Percentiles rank a stretch among this genome's conserved stretches.
Conservation (phyloP, 2,329 filamentous ascomycete genomes). For the Myriosclerotinia scirpicola region DNA sequence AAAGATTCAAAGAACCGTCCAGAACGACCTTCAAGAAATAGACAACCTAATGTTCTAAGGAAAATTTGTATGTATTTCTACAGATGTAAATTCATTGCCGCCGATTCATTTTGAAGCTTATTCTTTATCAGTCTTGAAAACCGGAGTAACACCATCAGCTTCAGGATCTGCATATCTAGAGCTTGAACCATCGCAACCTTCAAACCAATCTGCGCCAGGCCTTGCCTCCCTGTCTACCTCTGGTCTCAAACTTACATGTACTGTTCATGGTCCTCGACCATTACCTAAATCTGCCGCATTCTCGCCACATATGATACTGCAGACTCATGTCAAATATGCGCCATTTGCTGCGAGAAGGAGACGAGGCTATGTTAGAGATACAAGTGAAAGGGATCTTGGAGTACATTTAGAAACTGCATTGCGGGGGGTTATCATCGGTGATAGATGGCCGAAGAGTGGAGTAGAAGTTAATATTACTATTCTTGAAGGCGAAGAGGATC, state of each 20-base stretch:
- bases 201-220: slow-evolving; percentile 50
- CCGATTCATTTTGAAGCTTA: not conserved
- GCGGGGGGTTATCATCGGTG: slow-evolving; percentile 84
- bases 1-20: slow-evolving; percentile 48
- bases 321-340: slow-evolving; percentile 93
- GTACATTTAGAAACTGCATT: slow-evolving; percentile 90
- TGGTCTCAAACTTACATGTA: slow-evolving; percentile 87
- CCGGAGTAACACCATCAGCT: slow-evolving; percentile 87
- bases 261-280: slow-evolving; percentile 89
- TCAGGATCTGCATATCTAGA: slow-evolving; percentile 90
- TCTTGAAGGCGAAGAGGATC: slow-evolving; percentile 87
- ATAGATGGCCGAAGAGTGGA: slow-evolving; percentile 97
- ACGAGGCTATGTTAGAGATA: slow-evolving; percentile 82
- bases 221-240: slow-evolving; percentile 47
- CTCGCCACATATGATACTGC: slow-evolving; percentile 86
- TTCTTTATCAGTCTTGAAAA: slow-evolving; percentile 70
- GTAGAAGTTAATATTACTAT: slow-evolving; percentile 94
- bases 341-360: slow-evolving; percentile 85
- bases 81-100: not conserved
- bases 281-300: slow-evolving; percentile 88
- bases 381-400: slow-evolving; percentile 82
- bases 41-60: slow-evolving; percentile 69
- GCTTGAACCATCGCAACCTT: slow-evolving; percentile 50
- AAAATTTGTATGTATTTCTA: slow-evolving; percentile 72
- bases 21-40: slow-evolving; percentile 53